Base-by-base conservation (phyloP, 1,284 basidiomycete genomes). In the Ceratobasidium papillatum region DNA sequence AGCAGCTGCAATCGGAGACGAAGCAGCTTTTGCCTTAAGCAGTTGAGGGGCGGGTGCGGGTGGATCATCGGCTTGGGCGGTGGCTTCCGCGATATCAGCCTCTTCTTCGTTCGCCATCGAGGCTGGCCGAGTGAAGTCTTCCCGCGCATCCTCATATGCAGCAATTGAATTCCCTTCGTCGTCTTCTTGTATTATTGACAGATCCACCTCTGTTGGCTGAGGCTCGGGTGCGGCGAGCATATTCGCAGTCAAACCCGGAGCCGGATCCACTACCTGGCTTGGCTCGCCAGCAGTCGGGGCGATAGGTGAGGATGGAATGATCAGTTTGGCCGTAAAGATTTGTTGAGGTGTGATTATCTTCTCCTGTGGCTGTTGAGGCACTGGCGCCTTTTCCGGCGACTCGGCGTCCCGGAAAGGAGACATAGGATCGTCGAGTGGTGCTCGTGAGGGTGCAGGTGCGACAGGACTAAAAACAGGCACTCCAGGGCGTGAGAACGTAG, bases 341-440 rank as follows among this genome's bases (percentile, higher is more conserved):
- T 73, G 59, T 52, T 62, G 59, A 3, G 71, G 30, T 1, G 49
- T 73, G 25, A 73, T 58, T 8, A 8, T n/a, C n/a, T 54, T 54
- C n/a, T 62, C 59, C 25, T 62, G 59, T 45, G 36, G 59, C 25
- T 62, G 59, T 19, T 41, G 41, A 45, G 49, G 5, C 17, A 30
- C 17, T 71, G 52, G 11, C 25, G 54, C 27, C 52, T 54, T 36
- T 59, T 72, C 69, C 8, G 58, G 58, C 8, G 36, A 45, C 11
- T 61, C 36, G 43, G 69, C 69, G 36, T 73, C 71, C 19, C 71
- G 58, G 59, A 73, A 73, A 14, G 71, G 71, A 9, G 71, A 73
- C 1, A 49, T 34, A 2, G 71, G 71, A 32, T 73, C 71, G 47
- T 73, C 71, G 14, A 59, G 22, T 14, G 71, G 71, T 9, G 58